Percentiles rank a stretch among this genome's conserved stretches.
Conservation (phyloP, 108 stramenopile species). For the Cyclotella cryptica region DNA sequence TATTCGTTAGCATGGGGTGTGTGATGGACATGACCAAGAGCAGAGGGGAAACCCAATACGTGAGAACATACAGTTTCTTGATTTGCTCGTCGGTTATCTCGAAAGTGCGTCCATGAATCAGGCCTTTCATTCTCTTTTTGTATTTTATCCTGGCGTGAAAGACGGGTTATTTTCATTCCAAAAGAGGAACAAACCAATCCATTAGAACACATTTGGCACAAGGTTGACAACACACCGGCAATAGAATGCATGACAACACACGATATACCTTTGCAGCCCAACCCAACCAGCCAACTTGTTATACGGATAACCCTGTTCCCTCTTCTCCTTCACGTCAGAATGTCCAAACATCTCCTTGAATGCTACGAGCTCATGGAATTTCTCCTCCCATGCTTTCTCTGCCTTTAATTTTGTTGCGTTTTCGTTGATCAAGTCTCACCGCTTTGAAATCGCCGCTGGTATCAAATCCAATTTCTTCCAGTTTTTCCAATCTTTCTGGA, state of each 20-base stretch:
- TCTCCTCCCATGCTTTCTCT: background rate
- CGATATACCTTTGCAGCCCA: constrained; percentile 15
- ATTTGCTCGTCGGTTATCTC: constrained; percentile 47
- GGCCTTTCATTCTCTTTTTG: constrained; percentile 8
- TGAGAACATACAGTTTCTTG: constrained; percentile 25
- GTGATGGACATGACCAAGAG: background rate
- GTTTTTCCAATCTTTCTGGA: background rate
- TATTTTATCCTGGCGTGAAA: background rate
- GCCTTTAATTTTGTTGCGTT: background rate
- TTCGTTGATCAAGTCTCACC: background rate
- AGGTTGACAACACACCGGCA: background rate
- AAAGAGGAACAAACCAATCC: background rate
- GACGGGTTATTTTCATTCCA: background rate
- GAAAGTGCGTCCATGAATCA: constrained; percentile 8
- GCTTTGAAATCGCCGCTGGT: background rate
- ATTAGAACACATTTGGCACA: too few species aligned
- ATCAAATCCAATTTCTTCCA: constrained; percentile 11
- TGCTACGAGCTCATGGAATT: constrained; percentile 1
- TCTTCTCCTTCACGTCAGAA: constrained; percentile 33
- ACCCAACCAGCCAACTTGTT: constrained; percentile 40
- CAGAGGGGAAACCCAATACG: background rate
- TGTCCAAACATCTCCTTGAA: constrained; percentile 32
- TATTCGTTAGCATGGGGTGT: background rate
- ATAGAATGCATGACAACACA: background rate
- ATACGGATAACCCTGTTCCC: constrained; percentile 10